Base-by-base conservation (phyloP, 2,329 filamentous ascomycete species). In the Hypomyces rosellus region DNA sequence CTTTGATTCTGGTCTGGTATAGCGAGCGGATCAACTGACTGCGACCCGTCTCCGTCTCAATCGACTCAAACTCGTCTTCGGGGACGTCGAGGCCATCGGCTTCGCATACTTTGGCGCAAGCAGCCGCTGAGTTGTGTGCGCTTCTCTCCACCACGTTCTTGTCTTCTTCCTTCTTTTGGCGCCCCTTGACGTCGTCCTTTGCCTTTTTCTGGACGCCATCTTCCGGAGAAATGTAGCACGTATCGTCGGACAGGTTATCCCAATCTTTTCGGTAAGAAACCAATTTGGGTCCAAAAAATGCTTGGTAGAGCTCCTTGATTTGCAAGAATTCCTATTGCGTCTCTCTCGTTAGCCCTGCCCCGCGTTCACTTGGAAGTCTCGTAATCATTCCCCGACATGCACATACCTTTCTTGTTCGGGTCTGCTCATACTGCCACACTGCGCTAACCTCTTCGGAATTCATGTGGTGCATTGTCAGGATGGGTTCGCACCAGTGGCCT, bases 391-490 rank as follows among this genome's bases (percentile, higher is more conserved):
- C 6, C 25, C 8, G 25, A 30, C 25, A 30, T 30, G 25, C 7
- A 65, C 70, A 59, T 61, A 74, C 71, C 58, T 67, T 62, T 30
- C 67, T 67, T 56, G 68, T 70, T 33, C 73, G 67, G 4, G 69
- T 73, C 59, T 78, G 70, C 58, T 81, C 77, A 51, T 72, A 80
- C 49, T 77, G 70, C 74, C 77, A 81, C 34, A 78, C 68, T 39
- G 59, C 65, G 54, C 70, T 75, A 42, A 79, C 69, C 58, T 81
- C 77, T 55, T 77, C 71, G 8, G 75, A 67, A 43, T 72, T 71
- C 61, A 81, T 71, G 57, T 79, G 75, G 56, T 80, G 76, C 74
- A 81, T 77, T 3, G 77, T 78, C 38, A 81, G 60, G n/a, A 78
- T 69, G 5, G 77, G 77, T 57, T 80, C 74, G 54, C 78, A 81